These are phyloP conservation scores for Fusarium sp. DNA, from an alignment of 2,329 filamentous ascomycete genomes.

Conservation along the genomic window DNA sequence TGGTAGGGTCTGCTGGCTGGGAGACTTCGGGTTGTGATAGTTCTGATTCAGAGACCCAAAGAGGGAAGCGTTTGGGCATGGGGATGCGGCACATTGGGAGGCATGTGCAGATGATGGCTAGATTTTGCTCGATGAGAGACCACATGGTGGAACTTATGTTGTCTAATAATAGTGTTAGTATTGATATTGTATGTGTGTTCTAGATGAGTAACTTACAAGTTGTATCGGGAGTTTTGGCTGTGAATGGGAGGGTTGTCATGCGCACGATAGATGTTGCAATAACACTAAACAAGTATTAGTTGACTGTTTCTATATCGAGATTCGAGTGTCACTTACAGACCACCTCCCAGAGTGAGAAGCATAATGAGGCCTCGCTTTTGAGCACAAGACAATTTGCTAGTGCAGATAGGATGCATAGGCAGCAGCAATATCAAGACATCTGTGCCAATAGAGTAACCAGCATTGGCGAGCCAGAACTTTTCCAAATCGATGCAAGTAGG, in stretches of 20 bases:
- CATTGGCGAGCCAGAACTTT: slow-evolving; percentile 63
- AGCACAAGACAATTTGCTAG: slow-evolving; percentile 55
- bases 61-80: slow-evolving; percentile 53
- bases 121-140: slow-evolving; percentile 56
- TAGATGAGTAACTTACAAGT: slow-evolving; percentile 47
- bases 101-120: slow-evolving; percentile 56
- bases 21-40: slow-evolving; percentile 6
- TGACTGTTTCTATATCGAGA: background rate
- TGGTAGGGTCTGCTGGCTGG: slow-evolving; percentile 8
- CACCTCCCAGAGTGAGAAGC: slow-evolving; percentile 58
- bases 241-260: slow-evolving; percentile 55
- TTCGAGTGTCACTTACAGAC: slow-evolving; percentile 52
- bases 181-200: background rate
- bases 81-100: slow-evolving; percentile 56
- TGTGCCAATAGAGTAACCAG: slow-evolving; percentile 59
- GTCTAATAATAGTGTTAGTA: slow-evolving; percentile 33
- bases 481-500: slow-evolving; percentile 60
- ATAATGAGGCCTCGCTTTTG: slow-evolving; percentile 57
- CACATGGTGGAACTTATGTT: slow-evolving; percentile 54
- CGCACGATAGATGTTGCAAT: slow-evolving; percentile 58
- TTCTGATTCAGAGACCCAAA: slow-evolving; percentile 46
- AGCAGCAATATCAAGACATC: slow-evolving; percentile 60
- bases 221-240: slow-evolving; percentile 53
- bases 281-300: slow-evolving; percentile 42
- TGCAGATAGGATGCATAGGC: slow-evolving; percentile 61